A percentile compares a stretch with the other conserved stretches of the same genome.
Conservation (phyloP, 148 eudicot genomes). For the Polygonum aviculare region DNA sequence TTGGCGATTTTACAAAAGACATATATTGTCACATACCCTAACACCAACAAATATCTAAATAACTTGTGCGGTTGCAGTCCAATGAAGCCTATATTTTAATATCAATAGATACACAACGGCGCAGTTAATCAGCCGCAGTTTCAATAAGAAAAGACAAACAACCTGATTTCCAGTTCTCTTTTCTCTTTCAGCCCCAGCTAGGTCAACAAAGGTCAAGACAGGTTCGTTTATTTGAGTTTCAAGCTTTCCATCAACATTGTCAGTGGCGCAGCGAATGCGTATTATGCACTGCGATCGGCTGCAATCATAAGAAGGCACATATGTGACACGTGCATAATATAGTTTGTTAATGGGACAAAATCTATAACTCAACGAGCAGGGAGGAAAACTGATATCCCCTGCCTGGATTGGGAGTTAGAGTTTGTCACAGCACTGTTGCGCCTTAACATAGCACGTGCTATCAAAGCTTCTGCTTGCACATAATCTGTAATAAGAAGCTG, state of each 20-base stretch:
- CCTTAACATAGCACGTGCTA: slow-evolving; percentile 55
- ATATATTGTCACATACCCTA: neutral
- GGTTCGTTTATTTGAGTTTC: slow-evolving; percentile 21
- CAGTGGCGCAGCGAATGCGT: slow-evolving; percentile 41
- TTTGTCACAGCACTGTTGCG: slow-evolving; percentile 80
- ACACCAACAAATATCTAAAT: neutral
- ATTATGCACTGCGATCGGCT: slow-evolving; percentile 98
- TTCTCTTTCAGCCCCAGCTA: slow-evolving; percentile 97
- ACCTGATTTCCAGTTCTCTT: slow-evolving; percentile 92
- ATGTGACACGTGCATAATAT: neutral
- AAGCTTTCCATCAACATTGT: slow-evolving; percentile 27
- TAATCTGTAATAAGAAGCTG: slow-evolving; percentile 48
- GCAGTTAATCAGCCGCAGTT: neutral
- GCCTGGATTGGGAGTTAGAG: slow-evolving; percentile 86
- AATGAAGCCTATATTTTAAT: neutral
- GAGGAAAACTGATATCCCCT: slow-evolving; percentile 13
- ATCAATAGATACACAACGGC: neutral
- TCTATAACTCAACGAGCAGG: neutral
- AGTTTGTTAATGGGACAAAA: neutral
- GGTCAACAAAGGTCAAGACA: slow-evolving; percentile 82
- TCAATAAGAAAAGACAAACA: neutral
- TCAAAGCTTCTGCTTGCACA: slow-evolving; percentile 62
- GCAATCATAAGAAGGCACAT: slow-evolving; percentile 12
- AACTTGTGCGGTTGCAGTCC: neutral
- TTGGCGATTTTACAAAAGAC: neutral